Base-by-base conservation (phyloP, 2,329 filamentous ascomycete genomes). In the Epichloe aotearoae region DNA sequence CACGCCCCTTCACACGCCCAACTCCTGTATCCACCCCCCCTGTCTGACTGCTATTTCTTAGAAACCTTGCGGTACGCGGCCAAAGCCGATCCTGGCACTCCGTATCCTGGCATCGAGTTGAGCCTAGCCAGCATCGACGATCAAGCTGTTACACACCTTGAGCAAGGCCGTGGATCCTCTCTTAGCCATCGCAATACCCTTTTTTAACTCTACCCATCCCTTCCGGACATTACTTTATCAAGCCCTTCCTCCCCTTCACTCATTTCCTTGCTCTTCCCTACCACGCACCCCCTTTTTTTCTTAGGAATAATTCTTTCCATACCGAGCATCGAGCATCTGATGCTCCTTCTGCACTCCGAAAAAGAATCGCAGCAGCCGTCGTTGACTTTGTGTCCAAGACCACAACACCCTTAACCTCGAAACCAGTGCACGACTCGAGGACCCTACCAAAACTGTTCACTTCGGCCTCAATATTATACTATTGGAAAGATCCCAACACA, bases 21-120 rank as follows among this genome's bases (percentile, higher is more conserved):
- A 0, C 14, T 17, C 37, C 12, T 39, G 45, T 23, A 39, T n/a
- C 46, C 46, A 17, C 26, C 30, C 44, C 30, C 41, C 47, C 44
- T 33, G 26, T 47, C 42, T 30, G 45, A 47, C 49, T 48, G 46
- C 49, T 26, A 36, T 39, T 53, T 19, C 48, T 50, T 33, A 30
- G 37, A 12, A 14, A 34, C 47, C 42, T 43, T 50, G 44, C 26
- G 45, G 45, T 34, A 46, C 53, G 46, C 53, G 51, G 53, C 53
- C 53, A 46, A 52, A 55, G 51, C 53, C 53, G 53, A 55, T 55
- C 53, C 46, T 49, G 30, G 46, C 44, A 4, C 30, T 30, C 30
- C 30, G 26, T 30, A 39, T 37, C 23, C 39, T 48, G 44, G 38
- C 44, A 23, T 40, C 12, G 15, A n/a, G 17, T 40, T 11, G 17